A percentile compares a stretch with the other conserved stretches of the same genome.
phyloP scores from a whole-genome alignment of 2,329 filamentous ascomycete species.

The Trichoderma pleuroti region DNA sequence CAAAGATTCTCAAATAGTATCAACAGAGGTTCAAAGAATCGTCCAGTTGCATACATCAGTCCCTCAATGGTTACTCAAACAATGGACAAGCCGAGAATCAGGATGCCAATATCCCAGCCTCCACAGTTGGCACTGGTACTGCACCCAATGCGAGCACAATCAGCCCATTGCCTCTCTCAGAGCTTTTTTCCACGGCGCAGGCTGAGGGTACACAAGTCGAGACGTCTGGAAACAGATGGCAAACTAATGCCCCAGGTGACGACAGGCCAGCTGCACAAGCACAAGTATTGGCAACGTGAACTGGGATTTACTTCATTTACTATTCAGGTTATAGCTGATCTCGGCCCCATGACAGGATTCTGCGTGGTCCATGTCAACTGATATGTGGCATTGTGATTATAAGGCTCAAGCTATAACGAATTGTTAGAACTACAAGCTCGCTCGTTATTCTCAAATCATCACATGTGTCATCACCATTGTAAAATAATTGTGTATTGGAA shows the following conservation, averaged over 20 bases:
- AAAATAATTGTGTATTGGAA: background rate
- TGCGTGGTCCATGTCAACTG: background rate
- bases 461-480: background rate
- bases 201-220: no score
- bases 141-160: no score
- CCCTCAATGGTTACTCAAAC: background rate
- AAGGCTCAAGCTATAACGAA: no score
- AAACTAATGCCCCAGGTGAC: background rate
- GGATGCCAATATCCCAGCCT: background rate
- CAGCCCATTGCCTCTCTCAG: no score
- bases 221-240: background rate
- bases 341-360: background rate
- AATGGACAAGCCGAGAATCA: background rate
- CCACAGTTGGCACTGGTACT: background rate
- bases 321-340: background rate
- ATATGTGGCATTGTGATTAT: no score
- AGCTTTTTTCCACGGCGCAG: no score
- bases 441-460: background rate
- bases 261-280: background rate
- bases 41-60: background rate
- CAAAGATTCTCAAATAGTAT: background rate
- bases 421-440: no score
- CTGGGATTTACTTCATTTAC: background rate
- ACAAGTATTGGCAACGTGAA: background rate
- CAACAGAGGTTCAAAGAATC: background rate